Conservation (phyloP, 768 basidiomycete genomes). For the Postia placenta region DNA sequence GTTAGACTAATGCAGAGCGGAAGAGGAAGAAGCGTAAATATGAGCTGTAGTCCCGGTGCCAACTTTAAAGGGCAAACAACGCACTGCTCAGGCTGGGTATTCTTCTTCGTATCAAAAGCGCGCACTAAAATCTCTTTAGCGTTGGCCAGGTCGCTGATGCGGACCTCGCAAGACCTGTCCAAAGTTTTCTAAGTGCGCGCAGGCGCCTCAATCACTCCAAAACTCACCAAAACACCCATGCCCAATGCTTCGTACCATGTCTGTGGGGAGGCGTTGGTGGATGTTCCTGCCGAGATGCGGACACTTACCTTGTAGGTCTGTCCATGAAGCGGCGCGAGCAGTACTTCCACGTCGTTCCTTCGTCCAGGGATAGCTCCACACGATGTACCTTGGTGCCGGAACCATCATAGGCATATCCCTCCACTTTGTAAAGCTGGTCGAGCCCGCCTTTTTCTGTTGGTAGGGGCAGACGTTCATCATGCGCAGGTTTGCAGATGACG, state of each 20-base stretch:
- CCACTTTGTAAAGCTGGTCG: constrained; percentile 6
- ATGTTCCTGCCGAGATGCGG: neutral
- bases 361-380: constrained; percentile 17
- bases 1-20: neutral
- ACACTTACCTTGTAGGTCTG: constrained; percentile 6
- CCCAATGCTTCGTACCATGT: constrained; percentile 18
- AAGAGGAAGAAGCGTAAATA: too few relatives aligned
- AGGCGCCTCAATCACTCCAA: too few relatives aligned
- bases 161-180: constrained; percentile 14
- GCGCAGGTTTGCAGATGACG: constrained; percentile 14
- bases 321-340: constrained; percentile 15
- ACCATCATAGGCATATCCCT: constrained; percentile 18
- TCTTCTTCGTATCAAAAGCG: constrained; percentile 12
- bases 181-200: too few relatives aligned
- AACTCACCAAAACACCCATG: constrained; percentile 17
- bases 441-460: neutral
- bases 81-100: constrained; percentile 14
- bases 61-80: neutral
- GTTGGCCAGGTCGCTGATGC: constrained; percentile 5
- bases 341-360: constrained; percentile 16
- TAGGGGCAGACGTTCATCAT: constrained; percentile 10
- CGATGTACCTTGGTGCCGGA: constrained; percentile 11
- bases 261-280: neutral
- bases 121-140: constrained; percentile 11
- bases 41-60: neutral